Evolutionary conservation across 768 basidiomycete genomes (phyloP).

Genomic region (Suillus alpinus): DNA sequence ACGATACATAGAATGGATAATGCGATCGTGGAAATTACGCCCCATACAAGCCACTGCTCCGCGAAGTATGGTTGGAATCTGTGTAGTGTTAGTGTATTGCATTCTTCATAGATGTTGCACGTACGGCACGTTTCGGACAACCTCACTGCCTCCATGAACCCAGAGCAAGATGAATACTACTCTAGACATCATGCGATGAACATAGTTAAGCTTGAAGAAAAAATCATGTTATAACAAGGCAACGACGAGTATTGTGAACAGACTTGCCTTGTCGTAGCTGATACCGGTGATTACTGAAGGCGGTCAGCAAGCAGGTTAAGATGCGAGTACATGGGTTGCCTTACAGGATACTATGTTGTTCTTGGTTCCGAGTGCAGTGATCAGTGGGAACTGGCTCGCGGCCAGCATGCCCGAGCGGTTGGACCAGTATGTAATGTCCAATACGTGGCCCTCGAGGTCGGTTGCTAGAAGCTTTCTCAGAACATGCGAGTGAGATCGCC

Average conservation of each 20-base stretch:
- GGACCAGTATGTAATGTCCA: conserved; percentile 20
- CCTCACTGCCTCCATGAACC: conserved; percentile 45
- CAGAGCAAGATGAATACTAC: conserved; percentile 43
- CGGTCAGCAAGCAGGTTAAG: background rate
- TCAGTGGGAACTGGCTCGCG: conserved; percentile 47
- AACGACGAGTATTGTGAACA: conserved; percentile 6
- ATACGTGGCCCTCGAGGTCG: conserved; percentile 13
- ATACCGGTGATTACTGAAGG: conserved; percentile 49
- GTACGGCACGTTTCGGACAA: conserved; percentile 13
- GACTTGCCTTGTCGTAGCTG: conserved; percentile 43
- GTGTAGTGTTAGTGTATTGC: background rate
- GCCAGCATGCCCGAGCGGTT: conserved; percentile 44
- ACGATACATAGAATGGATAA: conserved; percentile 41
- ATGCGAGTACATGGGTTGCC: conserved; percentile 10
- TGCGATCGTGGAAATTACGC: conserved; percentile 33
- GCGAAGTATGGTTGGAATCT: conserved; percentile 9
- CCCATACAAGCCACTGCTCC: conserved; percentile 20
- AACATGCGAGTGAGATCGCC: background rate
- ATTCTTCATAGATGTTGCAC: background rate
- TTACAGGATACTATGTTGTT: conserved; percentile 51
- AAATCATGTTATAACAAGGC: background rate
- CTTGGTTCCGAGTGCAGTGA: conserved; percentile 57
- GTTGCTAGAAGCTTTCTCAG: conserved; percentile 16
- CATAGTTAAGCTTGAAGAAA: conserved; percentile 27
- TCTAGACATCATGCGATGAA: conserved; percentile 46